These are phyloP conservation scores for Aspergillus pseudoviridinutans DNA, from an alignment of 2,329 filamentous ascomycete genomes.

Conservation along the genomic window DNA sequence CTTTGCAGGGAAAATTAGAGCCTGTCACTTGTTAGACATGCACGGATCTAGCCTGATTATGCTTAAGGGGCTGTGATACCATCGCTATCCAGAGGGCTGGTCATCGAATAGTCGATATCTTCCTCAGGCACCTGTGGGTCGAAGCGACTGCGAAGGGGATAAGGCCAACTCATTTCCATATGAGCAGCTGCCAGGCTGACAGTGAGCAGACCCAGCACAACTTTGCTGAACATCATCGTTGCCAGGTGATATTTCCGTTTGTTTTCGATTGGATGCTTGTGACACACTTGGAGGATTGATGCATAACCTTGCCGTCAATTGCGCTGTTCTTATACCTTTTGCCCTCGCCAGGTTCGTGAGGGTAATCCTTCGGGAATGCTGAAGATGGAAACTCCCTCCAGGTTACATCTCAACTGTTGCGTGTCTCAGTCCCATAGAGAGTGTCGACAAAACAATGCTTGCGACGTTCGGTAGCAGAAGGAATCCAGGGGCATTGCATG, in stretches of 20 bases:
- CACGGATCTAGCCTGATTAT: too few species aligned
- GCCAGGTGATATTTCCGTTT: background rate
- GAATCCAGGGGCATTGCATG: background rate
- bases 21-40: constrained; percentile 21
- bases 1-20: constrained; percentile 70
- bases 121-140: constrained; percentile 34
- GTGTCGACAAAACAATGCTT: background rate
- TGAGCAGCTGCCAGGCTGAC: constrained; percentile 28
- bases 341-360: background rate
- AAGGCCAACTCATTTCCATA: constrained; percentile 51
- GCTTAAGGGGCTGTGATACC: constrained; percentile 21
- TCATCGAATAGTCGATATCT: constrained; percentile 63
- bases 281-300: background rate
- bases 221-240: constrained; percentile 5
- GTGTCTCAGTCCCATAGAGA: background rate
- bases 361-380: background rate
- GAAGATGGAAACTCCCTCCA: background rate
- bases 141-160: constrained; percentile 45
- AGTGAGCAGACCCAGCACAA: background rate
- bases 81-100: constrained; percentile 53
- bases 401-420: constrained; percentile 4
- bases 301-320: background rate
- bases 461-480: background rate
- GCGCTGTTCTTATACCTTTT: background rate
- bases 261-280: background rate